Conservation (phyloP, 2,329 filamentous ascomycete genomes). For the Exophiala lecanii-corni region DNA sequence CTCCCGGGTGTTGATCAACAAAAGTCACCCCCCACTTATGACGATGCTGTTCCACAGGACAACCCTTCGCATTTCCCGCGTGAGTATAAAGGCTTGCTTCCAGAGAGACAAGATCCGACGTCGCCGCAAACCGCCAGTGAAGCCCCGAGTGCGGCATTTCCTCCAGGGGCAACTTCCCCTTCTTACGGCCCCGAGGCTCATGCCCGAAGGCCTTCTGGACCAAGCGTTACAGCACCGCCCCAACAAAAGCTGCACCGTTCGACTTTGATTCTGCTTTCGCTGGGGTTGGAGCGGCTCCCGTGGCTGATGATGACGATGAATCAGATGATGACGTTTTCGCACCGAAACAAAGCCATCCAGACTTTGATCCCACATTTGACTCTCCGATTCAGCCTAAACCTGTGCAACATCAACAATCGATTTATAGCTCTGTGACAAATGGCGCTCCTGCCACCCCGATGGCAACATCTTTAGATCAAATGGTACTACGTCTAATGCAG, state of each 20-base stretch:
- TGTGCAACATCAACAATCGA: constrained; percentile 29
- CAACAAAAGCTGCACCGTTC: constrained; percentile 33
- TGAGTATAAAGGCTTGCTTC: constrained; percentile 38
- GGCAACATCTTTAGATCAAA: constrained; percentile 40
- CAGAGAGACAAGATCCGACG: constrained; percentile 38
- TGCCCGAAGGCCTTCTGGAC: constrained; percentile 25
- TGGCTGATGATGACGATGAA: constrained; percentile 38
- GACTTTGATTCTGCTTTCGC: constrained; percentile 47
- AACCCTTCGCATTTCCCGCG: constrained; percentile 37
- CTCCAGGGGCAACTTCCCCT: constrained; percentile 16
- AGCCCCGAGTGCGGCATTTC: constrained; percentile 15
- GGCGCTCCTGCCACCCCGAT: constrained; percentile 9
- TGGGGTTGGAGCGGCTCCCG: constrained; percentile 40
- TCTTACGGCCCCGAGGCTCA: constrained; percentile 26
- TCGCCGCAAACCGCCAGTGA: constrained; percentile 35
- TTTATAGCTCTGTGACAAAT: constrained; percentile 21
- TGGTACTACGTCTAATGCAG: constrained; percentile 31
- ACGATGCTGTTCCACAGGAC: constrained; percentile 22
- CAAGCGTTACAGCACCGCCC: constrained; percentile 27
- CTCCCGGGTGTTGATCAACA: constrained; percentile 49
- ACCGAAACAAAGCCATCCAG: constrained; percentile 31
- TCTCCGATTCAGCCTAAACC: constrained; percentile 35
- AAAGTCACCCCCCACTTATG: constrained; percentile 49
- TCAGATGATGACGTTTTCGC: constrained; percentile 46
- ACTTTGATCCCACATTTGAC: constrained; percentile 46